Percentiles rank a stretch among this genome's conserved stretches.
Evolutionary conservation across 108 stramenopile genomes (phyloP).

Genomic region (Skeletonema potamos): DNA sequence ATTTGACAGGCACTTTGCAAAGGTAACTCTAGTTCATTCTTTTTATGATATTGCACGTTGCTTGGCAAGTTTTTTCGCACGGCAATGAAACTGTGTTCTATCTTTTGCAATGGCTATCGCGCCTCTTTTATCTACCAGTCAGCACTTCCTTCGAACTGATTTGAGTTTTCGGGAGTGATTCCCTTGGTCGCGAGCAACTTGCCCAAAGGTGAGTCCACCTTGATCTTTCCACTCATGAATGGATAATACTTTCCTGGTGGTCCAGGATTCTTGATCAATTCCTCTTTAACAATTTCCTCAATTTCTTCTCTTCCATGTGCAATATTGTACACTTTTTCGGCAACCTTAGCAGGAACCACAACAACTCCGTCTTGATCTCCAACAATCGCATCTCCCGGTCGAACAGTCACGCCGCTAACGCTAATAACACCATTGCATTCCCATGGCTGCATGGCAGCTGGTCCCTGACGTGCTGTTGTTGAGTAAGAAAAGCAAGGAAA

Average conservation of each 20-base stretch:
- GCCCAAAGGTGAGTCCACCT: conserved; percentile 85
- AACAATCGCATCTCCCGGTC: conserved; percentile 89
- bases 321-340: conserved; percentile 85
- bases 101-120: not conserved
- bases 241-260: conserved; percentile 55
- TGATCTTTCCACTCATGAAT: conserved; percentile 89
- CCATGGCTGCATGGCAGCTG: conserved; percentile 92
- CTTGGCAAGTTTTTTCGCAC: not conserved
- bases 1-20: not conserved
- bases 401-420: conserved; percentile 69
- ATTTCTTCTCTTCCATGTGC: conserved; percentile 89
- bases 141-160: conserved; percentile 88
- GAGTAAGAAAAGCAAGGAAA: conserved; percentile 77
- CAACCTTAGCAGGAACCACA: conserved; percentile 87
- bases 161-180: conserved; percentile 88
- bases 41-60: not conserved
- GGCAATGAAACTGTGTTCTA: not conserved
- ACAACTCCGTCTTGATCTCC: conserved; percentile 94
- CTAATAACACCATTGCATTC: conserved; percentile 83
- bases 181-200: conserved; percentile 82
- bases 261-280: conserved; percentile 86
- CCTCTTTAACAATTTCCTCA: conserved; percentile 92
- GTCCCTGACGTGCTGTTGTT: conserved; percentile 62
- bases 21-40: not conserved
- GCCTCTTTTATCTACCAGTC: conserved; percentile 64